Percentiles rank a stretch among this genome's conserved stretches.
phyloP scores from a whole-genome alignment of 1,284 basidiomycete species.

The Retiboletus flavoniger region DNA sequence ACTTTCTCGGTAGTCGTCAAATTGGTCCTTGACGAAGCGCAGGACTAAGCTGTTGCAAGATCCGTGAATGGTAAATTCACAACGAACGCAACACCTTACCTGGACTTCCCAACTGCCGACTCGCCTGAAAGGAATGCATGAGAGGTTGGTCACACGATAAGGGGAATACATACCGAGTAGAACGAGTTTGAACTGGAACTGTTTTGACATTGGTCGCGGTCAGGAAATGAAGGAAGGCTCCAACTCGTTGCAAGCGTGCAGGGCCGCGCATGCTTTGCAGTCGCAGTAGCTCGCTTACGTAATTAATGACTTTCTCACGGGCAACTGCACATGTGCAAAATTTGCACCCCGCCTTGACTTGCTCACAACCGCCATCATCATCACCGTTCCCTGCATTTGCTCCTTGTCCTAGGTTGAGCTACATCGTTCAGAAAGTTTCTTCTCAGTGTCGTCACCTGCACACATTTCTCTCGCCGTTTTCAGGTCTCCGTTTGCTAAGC shows the following conservation, averaged over 20 bases:
- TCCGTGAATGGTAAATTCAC: slow-evolving; percentile 6
- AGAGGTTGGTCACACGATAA: slow-evolving; percentile 1
- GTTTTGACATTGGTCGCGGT: slow-evolving; percentile 65
- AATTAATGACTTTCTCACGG: slow-evolving; percentile 31
- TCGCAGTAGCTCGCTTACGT: slow-evolving; percentile 20
- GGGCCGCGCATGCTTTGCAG: slow-evolving; percentile 6
- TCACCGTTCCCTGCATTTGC: slow-evolving; percentile 27
- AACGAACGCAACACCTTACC: slow-evolving; percentile 43
- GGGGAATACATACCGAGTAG: slow-evolving; percentile 64
- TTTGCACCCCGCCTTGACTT: slow-evolving; percentile 21
- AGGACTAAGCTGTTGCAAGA: slow-evolving; percentile 72
- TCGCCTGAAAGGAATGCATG: slow-evolving; percentile 60
- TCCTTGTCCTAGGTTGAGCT: slow-evolving; percentile 25
- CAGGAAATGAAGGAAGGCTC: slow-evolving; percentile 10
- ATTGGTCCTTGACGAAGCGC: slow-evolving; percentile 96
- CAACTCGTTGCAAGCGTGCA: slow-evolving; percentile 5
- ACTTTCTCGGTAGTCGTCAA: slow-evolving; percentile 95
- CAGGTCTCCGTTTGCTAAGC: slow-evolving; percentile 29
- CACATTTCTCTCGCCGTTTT: slow-evolving; percentile 25
- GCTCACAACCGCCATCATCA: slow-evolving; percentile 32
- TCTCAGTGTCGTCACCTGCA: slow-evolving; percentile 21
- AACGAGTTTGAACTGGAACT: slow-evolving; percentile 89
- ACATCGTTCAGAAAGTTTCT: slow-evolving; percentile 23
- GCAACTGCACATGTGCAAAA: slow-evolving; percentile 18
- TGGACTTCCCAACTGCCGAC: slow-evolving; percentile 96